A percentile compares a stretch with the other conserved stretches of the same genome.
These are phyloP conservation scores for Cercospora sp. DNA, from an alignment of 2,329 filamentous ascomycete genomes.

Conservation along the genomic window DNA sequence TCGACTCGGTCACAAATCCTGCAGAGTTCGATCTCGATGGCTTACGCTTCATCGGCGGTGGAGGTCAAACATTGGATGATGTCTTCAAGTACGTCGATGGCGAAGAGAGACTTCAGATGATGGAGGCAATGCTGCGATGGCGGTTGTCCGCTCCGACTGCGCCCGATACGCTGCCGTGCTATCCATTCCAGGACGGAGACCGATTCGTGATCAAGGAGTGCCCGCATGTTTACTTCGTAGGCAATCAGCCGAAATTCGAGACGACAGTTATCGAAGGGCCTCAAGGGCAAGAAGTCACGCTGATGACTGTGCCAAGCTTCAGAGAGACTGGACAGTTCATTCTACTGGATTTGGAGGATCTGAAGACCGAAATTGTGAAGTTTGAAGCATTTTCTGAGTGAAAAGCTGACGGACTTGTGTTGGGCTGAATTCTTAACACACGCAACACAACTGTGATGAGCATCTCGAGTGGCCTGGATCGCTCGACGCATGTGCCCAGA, in stretches of 20 bases:
- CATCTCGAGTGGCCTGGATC: background rate
- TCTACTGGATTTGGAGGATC: slow-evolving; percentile 78
- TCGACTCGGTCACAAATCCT: slow-evolving; percentile 89
- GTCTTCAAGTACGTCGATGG: slow-evolving; percentile 81
- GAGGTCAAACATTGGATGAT: slow-evolving; percentile 91
- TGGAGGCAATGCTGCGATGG: slow-evolving; percentile 95
- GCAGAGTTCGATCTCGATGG: slow-evolving; percentile 90
- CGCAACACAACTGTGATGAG: background rate
- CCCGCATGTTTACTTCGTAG: slow-evolving; percentile 86
- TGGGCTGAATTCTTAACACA: background rate
- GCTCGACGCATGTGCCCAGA: background rate
- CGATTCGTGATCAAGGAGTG: slow-evolving; percentile 83
- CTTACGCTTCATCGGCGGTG: slow-evolving; percentile 81
- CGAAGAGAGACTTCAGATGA: slow-evolving; percentile 77
- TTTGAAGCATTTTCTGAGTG: slow-evolving; percentile 45
- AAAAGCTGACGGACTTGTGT: background rate
- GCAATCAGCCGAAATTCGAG: slow-evolving; percentile 58
- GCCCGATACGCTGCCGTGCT: slow-evolving; percentile 93
- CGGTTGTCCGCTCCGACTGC: slow-evolving; percentile 88
- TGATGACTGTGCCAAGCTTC: slow-evolving; percentile 85
- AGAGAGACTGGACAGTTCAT: slow-evolving; percentile 75
- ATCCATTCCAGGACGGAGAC: slow-evolving; percentile 92
- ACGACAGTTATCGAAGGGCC: slow-evolving; percentile 58
- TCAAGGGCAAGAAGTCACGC: slow-evolving; percentile 66
- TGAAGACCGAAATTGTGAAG: slow-evolving; percentile 73